Conservation (phyloP, 2,329 filamentous ascomycete species). For the Fusarium virguliforme region DNA sequence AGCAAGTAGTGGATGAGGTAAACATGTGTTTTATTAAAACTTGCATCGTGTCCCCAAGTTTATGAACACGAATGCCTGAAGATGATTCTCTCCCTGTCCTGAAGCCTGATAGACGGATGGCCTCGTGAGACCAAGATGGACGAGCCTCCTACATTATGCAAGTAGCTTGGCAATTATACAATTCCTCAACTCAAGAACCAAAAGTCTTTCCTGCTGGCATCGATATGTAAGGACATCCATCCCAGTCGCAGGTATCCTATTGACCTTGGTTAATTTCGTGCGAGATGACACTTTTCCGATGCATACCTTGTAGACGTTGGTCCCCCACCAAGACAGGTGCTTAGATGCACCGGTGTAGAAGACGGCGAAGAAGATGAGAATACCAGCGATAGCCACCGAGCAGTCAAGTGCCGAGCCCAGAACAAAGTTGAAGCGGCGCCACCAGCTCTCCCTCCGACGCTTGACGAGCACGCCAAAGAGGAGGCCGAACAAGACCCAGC, state of each 20-base stretch:
- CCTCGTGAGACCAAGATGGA: too few relatives aligned
- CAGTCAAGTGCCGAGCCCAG: conserved; percentile 54
- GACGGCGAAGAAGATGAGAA: conserved; percentile 56
- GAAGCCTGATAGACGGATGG: background rate
- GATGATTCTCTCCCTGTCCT: background rate
- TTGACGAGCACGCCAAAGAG: conserved; percentile 51
- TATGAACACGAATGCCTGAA: background rate
- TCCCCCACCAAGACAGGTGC: conserved; percentile 54
- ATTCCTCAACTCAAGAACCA: background rate
- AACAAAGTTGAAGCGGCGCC: conserved; percentile 54
- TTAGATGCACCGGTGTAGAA: conserved; percentile 52
- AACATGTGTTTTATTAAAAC: background rate
- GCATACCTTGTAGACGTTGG: conserved; percentile 39
- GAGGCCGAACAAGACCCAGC: conserved; percentile 53
- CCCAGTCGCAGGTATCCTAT: conserved; percentile 49
- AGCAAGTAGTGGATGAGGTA: background rate
- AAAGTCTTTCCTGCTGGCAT: background rate
- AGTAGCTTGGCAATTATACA: background rate
- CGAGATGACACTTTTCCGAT: background rate
- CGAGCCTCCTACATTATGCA: background rate
- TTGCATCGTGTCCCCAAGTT: background rate
- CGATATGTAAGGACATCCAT: conserved; percentile 42
- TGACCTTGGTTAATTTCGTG: background rate
- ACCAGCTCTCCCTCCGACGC: conserved; percentile 50
- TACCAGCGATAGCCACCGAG: conserved; percentile 52